phyloP scores from a whole-genome alignment of 108 stramenopile species.

The Aurantiochytrium sp. region DNA sequence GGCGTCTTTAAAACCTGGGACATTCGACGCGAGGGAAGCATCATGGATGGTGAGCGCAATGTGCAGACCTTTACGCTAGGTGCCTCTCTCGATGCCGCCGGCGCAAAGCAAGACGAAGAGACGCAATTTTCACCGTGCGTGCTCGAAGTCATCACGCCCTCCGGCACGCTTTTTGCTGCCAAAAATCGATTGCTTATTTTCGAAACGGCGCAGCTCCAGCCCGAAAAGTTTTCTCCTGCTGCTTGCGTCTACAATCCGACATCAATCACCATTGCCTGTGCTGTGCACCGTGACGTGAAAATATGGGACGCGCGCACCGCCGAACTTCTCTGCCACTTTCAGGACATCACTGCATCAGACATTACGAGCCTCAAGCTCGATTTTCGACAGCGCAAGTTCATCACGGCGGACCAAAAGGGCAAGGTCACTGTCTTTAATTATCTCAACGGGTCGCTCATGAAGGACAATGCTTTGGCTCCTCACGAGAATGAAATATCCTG shows the following conservation, averaged over 20 bases:
- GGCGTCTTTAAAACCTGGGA: slow-evolving; percentile 19
- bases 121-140: neutral
- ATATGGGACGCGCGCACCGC: slow-evolving; percentile 19
- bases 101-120: neutral
- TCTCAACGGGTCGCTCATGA: slow-evolving; percentile 17
- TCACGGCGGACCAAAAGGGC: slow-evolving; percentile 8
- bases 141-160: neutral
- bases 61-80: slow-evolving; percentile 5
- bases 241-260: neutral
- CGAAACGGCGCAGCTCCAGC: neutral
- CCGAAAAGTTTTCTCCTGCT: neutral
- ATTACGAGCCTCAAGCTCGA: slow-evolving; percentile 12
- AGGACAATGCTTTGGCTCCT: neutral
- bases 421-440: slow-evolving; percentile 4
- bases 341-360: neutral
- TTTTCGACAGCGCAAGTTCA: slow-evolving; percentile 9
- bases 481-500: slow-evolving; percentile 11
- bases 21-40: slow-evolving; percentile 16
- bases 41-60: slow-evolving; percentile 15
- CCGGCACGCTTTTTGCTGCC: slow-evolving; percentile 3
- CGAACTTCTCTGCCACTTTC: neutral
- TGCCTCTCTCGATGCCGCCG: neutral
- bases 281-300: slow-evolving; percentile 11
- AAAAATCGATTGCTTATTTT: slow-evolving; percentile 2
- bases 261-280: slow-evolving; percentile 1